Percentiles rank a stretch among this genome's conserved stretches.
These are phyloP conservation scores for Alternaria tenuissima DNA, from an alignment of 2,329 filamentous ascomycete species.

Conservation along the genomic window DNA sequence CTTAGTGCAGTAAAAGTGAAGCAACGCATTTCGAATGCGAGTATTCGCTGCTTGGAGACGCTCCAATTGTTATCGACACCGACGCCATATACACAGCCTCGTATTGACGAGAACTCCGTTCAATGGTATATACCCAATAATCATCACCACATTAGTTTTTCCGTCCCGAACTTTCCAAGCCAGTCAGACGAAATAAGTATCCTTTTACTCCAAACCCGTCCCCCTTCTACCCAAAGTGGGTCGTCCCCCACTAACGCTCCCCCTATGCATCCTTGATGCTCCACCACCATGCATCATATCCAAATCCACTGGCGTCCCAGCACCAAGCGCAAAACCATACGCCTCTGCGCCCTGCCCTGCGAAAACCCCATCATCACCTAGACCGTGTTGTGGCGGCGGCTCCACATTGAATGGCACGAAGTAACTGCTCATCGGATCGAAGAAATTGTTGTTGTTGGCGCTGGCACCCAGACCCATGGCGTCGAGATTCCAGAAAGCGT, in stretches of 20 bases:
- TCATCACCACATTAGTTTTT: neutral
- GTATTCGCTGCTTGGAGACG: neutral
- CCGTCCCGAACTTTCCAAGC: neutral
- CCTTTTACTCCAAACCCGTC: conserved; percentile 10
- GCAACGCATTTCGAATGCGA: neutral
- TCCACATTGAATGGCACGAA: conserved; percentile 94
- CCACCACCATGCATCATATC: conserved; percentile 20
- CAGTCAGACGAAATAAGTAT: too few species aligned
- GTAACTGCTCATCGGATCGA: conserved; percentile 72
- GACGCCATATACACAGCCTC: neutral
- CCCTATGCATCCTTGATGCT: conserved; percentile 1
- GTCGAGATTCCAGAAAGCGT: conserved; percentile 46
- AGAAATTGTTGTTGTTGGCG: conserved; percentile 35
- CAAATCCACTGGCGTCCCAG: conserved; percentile 19
- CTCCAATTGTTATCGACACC: neutral
- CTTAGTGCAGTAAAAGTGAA: neutral
- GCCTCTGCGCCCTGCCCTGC: conserved; percentile 23
- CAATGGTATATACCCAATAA: neutral
- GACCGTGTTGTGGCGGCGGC: conserved; percentile 60
- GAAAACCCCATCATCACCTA: conserved; percentile 50
- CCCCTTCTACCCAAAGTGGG: conserved; percentile 8
- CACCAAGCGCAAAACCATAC: conserved; percentile 20
- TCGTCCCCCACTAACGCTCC: conserved; percentile 9
- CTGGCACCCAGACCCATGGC: conserved; percentile 35
- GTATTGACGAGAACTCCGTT: neutral